Evolutionary conservation across 2,329 filamentous ascomycete species (phyloP), one percentile per base, ranked within the genome.

Genomic region (Neospermospora avenae): DNA sequence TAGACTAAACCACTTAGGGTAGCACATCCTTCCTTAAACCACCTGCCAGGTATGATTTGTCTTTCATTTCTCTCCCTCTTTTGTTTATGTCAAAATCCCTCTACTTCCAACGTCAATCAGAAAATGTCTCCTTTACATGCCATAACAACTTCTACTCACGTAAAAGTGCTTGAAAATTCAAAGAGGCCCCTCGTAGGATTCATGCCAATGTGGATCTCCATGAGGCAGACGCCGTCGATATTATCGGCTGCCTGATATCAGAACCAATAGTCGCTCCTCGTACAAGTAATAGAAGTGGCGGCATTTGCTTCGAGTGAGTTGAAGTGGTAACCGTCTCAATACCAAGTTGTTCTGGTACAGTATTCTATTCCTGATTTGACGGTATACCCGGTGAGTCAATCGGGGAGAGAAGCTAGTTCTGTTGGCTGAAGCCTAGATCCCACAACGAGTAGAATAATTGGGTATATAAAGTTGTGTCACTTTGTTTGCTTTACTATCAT

Each of bases 161-260:
- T 45, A 24, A 45, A n/a, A 25, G 22, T 10, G 24, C 20, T 14
- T 24, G 11, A 10, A 31, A 6, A 5, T 31, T 10, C 5, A 10
- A 10, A 3, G 28, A 31, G 28, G 6, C n/a, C 39, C 39, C 4
- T 31, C 31, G 28, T 37, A 16, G 35, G 10, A 24, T 14, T 37
- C 48, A 22, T 51, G 18, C 14, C 34, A 24, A 18, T 10, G 48
- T 51, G 48, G 48, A 11, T n/a, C 13, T 20, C 11, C 2, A 18
- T 18, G 46, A 58, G 56, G 56, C 56, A 58, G 56, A 58, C 28
- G 20, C 34, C 48, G 31, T 46, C 20, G 37, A 53, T 53, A 48
- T 48, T 46, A 46, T 39, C 39, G 28, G 35, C n/a, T 24, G 45
- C 46, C 46, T 57, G 45, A 14, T 28, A 20, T 20, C 14, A 42